These are phyloP conservation scores for Monilinia aucupariae DNA, from an alignment of 2,329 filamentous ascomycete species.

Conservation along the genomic window DNA sequence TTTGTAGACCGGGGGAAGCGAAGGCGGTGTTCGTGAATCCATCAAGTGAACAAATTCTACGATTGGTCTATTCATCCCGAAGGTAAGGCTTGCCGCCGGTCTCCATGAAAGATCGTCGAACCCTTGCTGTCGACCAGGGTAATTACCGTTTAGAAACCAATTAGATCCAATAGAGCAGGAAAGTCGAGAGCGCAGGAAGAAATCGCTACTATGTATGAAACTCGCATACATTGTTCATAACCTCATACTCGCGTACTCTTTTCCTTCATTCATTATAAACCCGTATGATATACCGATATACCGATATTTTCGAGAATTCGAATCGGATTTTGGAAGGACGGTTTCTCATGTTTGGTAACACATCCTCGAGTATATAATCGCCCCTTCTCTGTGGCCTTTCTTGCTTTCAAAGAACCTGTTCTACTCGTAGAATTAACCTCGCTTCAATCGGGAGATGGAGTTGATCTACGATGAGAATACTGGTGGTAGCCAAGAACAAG, in stretches of 20 bases:
- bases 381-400: not conserved
- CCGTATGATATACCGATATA: not conserved
- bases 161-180: not conserved
- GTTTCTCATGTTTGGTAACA: no score
- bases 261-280: not conserved
- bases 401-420: not conserved
- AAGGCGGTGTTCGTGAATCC: constrained; percentile 3
- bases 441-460: not conserved
- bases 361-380: no score
- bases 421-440: no score
- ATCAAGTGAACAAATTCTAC: not conserved
- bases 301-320: not conserved
- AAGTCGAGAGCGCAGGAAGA: not conserved
- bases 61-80: not conserved
- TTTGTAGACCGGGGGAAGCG: not conserved
- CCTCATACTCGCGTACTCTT: no score
- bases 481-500: not conserved
- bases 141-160: not conserved
- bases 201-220: not conserved
- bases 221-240: not conserved
- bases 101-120: not conserved
- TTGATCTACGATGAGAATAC: not conserved
- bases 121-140: not conserved
- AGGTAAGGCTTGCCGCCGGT: constrained; percentile 5
- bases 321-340: no score